Percentiles rank a stretch among this genome's conserved stretches.
Evolutionary conservation across 2,329 filamentous ascomycete genomes (phyloP).

Genomic region (Aspergillus pseudonomiae): DNA sequence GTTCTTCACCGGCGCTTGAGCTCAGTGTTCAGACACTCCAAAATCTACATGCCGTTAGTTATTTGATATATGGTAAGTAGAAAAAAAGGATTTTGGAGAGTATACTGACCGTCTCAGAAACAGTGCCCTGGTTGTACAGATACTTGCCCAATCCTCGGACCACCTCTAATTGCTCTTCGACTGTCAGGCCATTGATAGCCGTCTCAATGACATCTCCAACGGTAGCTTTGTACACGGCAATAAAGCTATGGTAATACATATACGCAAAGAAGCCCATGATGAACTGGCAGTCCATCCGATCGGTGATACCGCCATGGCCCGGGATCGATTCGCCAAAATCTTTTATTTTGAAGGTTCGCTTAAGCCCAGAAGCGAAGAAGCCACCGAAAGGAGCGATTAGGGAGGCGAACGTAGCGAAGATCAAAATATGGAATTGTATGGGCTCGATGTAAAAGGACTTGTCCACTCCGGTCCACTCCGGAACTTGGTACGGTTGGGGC

Average conservation of each 20-base stretch:
- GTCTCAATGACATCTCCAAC: constrained; percentile 87
- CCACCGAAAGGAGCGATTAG: constrained; percentile 96
- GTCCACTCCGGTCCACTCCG: constrained; percentile 71
- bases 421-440: constrained; percentile 90
- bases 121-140: constrained; percentile 64
- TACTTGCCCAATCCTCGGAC: constrained; percentile 65
- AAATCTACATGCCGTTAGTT: constrained; percentile 28
- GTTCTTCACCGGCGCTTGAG: constrained; percentile 35
- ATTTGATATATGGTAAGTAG: constrained; percentile 20
- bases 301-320: constrained; percentile 95
- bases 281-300: constrained; percentile 99
- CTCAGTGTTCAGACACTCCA: constrained; percentile 42
- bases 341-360: constrained; percentile 99
- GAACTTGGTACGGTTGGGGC: constrained; percentile 72
- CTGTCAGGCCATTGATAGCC: constrained; percentile 83
- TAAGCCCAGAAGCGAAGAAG: constrained; percentile 96
- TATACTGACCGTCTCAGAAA: constrained; percentile 55
- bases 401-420: constrained; percentile 90
- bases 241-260: constrained; percentile 98
- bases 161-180: constrained; percentile 86
- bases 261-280: constrained; percentile 99
- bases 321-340: constrained; percentile 99
- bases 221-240: constrained; percentile 82
- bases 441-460: constrained; percentile 76
- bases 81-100: background rate